phyloP scores from a whole-genome alignment of 495 filamentous ascomycete species.

The Aspergillus diversus region DNA sequence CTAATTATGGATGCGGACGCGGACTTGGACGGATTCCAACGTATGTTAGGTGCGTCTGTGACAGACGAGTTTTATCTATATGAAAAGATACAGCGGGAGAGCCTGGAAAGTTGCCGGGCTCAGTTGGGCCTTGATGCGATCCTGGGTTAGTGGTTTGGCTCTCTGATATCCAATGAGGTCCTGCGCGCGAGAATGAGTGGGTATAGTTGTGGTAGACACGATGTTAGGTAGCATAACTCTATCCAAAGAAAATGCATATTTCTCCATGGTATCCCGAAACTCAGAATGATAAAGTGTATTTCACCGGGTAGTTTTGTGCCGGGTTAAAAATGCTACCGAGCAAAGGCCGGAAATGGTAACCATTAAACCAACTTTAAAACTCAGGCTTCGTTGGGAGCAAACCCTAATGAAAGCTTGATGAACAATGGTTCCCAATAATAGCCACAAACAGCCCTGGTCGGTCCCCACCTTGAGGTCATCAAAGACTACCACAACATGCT shows the following conservation, averaged over 20 bases:
- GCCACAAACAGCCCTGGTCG: not conserved
- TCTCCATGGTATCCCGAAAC: not conserved
- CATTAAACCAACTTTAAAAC: not conserved
- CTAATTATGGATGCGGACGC: constrained; percentile 37
- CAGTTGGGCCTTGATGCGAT: constrained; percentile 26
- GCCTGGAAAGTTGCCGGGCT: constrained; percentile 27
- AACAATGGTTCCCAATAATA: not conserved
- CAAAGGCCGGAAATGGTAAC: not conserved
- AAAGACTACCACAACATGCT: not conserved
- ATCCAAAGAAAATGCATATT: not conserved
- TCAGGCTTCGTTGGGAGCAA: not conserved
- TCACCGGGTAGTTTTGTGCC: not conserved
- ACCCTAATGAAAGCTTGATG: not conserved
- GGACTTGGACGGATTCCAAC: constrained; percentile 39
- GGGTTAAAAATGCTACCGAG: not conserved
- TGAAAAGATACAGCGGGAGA: constrained; percentile 31
- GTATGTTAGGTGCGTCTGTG: constrained; percentile 25
- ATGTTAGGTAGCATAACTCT: not conserved
- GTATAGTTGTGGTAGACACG: too few species aligned
- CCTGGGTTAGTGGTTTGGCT: not conserved
- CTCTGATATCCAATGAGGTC: not conserved
- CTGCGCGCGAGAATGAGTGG: too few species aligned
- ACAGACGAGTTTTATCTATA: constrained; percentile 39
- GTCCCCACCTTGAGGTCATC: not conserved
- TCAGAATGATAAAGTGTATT: not conserved